Evolutionary conservation across 495 filamentous ascomycete genomes (phyloP).

Genomic region (Letharia columbiana): DNA sequence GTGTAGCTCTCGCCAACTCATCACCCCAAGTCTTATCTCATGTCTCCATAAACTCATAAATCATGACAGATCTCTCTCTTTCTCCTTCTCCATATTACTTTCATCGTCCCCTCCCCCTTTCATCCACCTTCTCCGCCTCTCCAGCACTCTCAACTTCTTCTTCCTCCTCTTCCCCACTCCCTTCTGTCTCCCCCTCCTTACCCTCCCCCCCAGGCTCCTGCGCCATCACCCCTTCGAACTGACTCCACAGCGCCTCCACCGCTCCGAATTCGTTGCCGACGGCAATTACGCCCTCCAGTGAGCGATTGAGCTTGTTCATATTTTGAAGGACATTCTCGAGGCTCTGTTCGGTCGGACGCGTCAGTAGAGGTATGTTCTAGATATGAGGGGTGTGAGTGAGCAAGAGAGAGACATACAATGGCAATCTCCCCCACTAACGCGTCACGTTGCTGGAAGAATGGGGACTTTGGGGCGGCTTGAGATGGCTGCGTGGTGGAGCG

Average conservation of each 20-base stretch:
- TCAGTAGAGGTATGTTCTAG: not conserved
- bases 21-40: not conserved
- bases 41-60: not conserved
- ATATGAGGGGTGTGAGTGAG: not conserved
- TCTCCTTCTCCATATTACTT: conserved; percentile 11
- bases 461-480: conserved; percentile 21
- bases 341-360: conserved; percentile 42
- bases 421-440: conserved; percentile 71
- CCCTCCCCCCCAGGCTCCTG: conserved; percentile 46
- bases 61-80: not conserved
- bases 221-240: conserved; percentile 95
- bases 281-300: conserved; percentile 82
- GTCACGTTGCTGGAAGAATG: conserved; percentile 75
- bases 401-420: conserved; percentile 40
- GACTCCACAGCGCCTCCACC: conserved; percentile 92
- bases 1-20: not conserved
- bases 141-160: conserved; percentile 22
- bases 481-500: not conserved
- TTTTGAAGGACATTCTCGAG: conserved; percentile 93
- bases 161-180: conserved; percentile 26
- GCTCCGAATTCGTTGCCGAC: conserved; percentile 96
- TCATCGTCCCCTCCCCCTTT: conserved; percentile 18
- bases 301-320: conserved; percentile 90
- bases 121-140: conserved; percentile 9
- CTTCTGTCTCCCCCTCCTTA: conserved; percentile 29